Conservation (phyloP, 495 filamentous ascomycete genomes). For the Staphylotrichum longicolle region DNA sequence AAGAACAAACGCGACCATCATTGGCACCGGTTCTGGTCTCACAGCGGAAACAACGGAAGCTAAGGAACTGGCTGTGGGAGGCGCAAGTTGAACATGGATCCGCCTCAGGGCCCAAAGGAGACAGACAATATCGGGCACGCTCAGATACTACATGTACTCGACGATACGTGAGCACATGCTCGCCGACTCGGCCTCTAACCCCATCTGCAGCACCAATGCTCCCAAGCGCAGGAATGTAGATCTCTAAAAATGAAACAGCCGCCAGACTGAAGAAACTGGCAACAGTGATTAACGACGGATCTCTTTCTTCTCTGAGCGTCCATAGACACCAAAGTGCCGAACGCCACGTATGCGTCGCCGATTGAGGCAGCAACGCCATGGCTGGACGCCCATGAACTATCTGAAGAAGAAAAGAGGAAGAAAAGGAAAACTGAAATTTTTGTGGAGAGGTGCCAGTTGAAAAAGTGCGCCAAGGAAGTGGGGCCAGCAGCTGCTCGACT, state of each 20-base stretch:
- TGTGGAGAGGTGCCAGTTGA: constrained; percentile 10
- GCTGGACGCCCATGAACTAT: constrained; percentile 48
- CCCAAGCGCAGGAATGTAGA: constrained; percentile 41
- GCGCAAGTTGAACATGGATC: too few species aligned
- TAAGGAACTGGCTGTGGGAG: too few species aligned
- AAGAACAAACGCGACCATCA: too few species aligned
- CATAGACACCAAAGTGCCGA: constrained; percentile 42
- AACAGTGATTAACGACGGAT: constrained; percentile 62
- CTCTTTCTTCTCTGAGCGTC: constrained; percentile 48
- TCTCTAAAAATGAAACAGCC: constrained; percentile 57
- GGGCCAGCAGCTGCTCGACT: constrained; percentile 11
- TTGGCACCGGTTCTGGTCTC: too few species aligned
- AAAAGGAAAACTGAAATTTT: constrained; percentile 25
- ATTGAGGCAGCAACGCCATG: constrained; percentile 38
- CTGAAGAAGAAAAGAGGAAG: constrained; percentile 42
- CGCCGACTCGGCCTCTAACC: too few species aligned
- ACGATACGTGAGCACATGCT: too few species aligned
- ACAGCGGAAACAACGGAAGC: too few species aligned
- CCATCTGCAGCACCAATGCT: too few species aligned
- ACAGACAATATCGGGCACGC: too few species aligned
- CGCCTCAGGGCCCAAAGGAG: too few species aligned
- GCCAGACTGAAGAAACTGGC: constrained; percentile 50
- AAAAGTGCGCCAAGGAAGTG: constrained; percentile 28
- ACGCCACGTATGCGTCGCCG: constrained; percentile 37
- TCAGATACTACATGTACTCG: too few species aligned